Evolutionary conservation across 306 rosid species (phyloP), one percentile per base, ranked within the genome.

Genomic region (Oxytropis ochrocephala): DNA sequence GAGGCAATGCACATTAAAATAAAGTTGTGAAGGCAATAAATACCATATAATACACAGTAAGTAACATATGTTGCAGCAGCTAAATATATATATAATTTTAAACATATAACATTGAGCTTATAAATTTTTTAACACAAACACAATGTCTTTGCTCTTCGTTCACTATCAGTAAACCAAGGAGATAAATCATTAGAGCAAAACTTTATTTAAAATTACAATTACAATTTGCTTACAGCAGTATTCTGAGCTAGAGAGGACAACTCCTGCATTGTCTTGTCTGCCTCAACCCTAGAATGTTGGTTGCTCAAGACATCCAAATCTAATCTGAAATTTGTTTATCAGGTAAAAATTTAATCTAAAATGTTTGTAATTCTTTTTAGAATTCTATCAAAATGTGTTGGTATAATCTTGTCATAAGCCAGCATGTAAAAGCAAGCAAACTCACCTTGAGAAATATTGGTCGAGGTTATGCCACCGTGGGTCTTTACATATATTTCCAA

Each of bases 391-490:
- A 10, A 7, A 46, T 4, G 49, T 59, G 43, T 50, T 53, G 30
- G 12, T 70, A 64, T 64, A 57, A 36, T 46, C 36, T 30, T 48
- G 63, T 42, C 69, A 64, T 12, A 67, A 42, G 8, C 3, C 54
- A 33, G 63, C 58, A 53, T n/a, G 35, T 12, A n/a, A 57, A 70
- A 52, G 36, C 12, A 74, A 38, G 11, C 6, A 53, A 76, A 52
- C 81, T 50, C 85, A 95, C 99, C 84, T 67, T 52, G 85, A 73
- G 70, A 95, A 95, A 81, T 73, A 84, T 52, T 84, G 83, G 58
- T 81, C 89, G 12, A 95, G 82, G 64, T 79, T 84, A 84, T 91
- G 97, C 96, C 92, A 95, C 64, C 77, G 91, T 64, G 91, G 88
- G 63, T 86, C 87, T 75, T 89, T 89, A 73, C 97, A 95, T 24